Base-by-base conservation (phyloP, 2,329 filamentous ascomycete genomes). In the Fusarium sp. region DNA sequence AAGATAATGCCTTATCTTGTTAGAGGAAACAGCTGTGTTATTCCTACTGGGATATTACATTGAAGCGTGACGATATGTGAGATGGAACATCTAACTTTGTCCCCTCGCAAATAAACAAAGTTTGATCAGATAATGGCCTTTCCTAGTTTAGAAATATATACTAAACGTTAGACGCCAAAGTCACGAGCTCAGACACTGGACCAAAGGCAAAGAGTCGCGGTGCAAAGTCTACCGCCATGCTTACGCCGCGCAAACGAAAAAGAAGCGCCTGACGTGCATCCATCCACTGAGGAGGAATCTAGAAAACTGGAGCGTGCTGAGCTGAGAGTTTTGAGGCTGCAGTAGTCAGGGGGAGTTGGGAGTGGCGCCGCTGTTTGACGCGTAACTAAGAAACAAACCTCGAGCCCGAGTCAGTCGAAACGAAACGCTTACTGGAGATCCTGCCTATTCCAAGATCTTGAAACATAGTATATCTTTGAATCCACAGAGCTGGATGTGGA, bases 251-350 rank as follows among this genome's bases (percentile, higher is more conserved):
- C 58, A 58, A 28, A 31, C 8, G 24, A 4, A 35, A 10, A 25
- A 46, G 24, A 36, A 48, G 29, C 40, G 22, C 38, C 36, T 44
- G 15, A 36, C 6, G 26, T 32, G 43, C 24, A 42, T 45, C 9
- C 6, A 35, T 34, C 31, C 31, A 34, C n/a, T 22, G 10, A 13
- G 28, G 43, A 41, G 26, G 7, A n/a, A 28, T 31, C 19, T 25
- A 32, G 36, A 53, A 55, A 59, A 65, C 24, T 63, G 41, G 58
- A 56, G 53, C 36, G 13, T 34, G 12, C 31, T 34, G 31, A 64
- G 61, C 57, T 52, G 62, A 63, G 31, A 25, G 46, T 48, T 47
- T 58, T 53, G 58, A 66, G 58, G 58, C 58, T 46, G 29, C 19
- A 39, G 38, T 48, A 64, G 47, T 66, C 46, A 64, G 63, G 63